phyloP scores from a whole-genome alignment of 2,329 filamentous ascomycete species.

The Exserohilum rostratum region DNA sequence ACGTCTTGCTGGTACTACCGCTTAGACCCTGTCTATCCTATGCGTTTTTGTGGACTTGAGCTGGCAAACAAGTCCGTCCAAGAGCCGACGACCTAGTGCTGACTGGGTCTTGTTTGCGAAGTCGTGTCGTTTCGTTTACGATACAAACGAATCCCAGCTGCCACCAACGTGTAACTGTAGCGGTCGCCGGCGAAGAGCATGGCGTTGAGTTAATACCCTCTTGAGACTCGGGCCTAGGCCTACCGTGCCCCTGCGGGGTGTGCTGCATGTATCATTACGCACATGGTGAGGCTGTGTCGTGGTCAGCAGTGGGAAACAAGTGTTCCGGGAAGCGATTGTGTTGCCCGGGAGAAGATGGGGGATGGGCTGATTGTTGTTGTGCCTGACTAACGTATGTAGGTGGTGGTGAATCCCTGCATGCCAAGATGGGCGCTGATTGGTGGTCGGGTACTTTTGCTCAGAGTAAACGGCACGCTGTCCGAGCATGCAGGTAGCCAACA shows the following conservation, averaged over 20 bases:
- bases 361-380: conserved; percentile 9
- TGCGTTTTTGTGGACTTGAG: too few species aligned
- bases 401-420: conserved; percentile 9
- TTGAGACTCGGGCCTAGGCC: background rate
- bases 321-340: background rate
- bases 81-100: too few species aligned
- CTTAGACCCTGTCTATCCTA: too few species aligned
- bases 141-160: too few species aligned
- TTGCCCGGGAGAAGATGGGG: background rate
- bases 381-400: conserved; percentile 5
- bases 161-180: too few species aligned
- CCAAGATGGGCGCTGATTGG: conserved; percentile 8
- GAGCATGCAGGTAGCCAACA: background rate
- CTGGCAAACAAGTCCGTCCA: too few species aligned
- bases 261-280: conserved; percentile 1
- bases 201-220: background rate
- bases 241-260: too few species aligned
- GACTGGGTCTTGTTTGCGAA: too few species aligned
- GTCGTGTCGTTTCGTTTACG: too few species aligned
- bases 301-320: background rate
- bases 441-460: background rate
- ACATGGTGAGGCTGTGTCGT: conserved; percentile 1
- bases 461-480: background rate
- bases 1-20: background rate
- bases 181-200: background rate